Evolutionary conservation across 108 stramenopile genomes (phyloP).

Genomic region (Mediolabrus comicus): DNA sequence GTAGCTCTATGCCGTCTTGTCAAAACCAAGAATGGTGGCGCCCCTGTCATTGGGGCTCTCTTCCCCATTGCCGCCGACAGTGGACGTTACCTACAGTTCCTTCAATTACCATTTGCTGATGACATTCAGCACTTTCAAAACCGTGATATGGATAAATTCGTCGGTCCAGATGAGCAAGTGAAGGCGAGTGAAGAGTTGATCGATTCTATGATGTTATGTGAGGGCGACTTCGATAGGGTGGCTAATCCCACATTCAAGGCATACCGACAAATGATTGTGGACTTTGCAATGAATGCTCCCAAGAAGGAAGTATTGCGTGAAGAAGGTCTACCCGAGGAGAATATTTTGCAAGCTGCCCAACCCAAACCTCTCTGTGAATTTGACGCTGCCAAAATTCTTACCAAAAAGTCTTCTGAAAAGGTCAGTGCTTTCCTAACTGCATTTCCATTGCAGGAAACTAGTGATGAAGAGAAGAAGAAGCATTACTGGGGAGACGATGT

Average conservation of each 20-base stretch:
- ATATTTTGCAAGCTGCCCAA: constrained; percentile 26
- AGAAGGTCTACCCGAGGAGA: constrained; percentile 20
- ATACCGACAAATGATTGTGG: constrained; percentile 33
- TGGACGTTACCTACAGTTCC: constrained; percentile 46
- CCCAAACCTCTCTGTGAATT: constrained; percentile 29
- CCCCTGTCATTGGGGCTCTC: constrained; percentile 64
- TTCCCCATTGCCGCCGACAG: constrained; percentile 51
- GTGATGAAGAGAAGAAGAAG: constrained; percentile 25
- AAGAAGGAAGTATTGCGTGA: constrained; percentile 9
- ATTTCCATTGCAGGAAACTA: constrained; percentile 31
- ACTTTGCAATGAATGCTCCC: constrained; percentile 39
- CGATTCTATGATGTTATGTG: constrained; percentile 69
- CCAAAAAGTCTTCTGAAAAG: constrained; percentile 18
- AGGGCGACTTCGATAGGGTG: constrained; percentile 52
- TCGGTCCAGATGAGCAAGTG: constrained; percentile 15
- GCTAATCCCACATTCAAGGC: constrained; percentile 50
- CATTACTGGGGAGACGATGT: constrained; percentile 49
- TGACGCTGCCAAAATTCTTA: constrained; percentile 21
- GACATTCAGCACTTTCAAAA: constrained; percentile 52
- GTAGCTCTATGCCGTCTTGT: constrained; percentile 76
- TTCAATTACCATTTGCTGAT: constrained; percentile 79
- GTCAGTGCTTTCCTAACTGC: constrained; percentile 23
- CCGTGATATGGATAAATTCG: constrained; percentile 1
- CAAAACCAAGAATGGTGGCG: constrained; percentile 60
- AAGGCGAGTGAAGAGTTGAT: constrained; percentile 68